Conservation (phyloP, 495 filamentous ascomycete species). For the Tuber umbilicatum region DNA sequence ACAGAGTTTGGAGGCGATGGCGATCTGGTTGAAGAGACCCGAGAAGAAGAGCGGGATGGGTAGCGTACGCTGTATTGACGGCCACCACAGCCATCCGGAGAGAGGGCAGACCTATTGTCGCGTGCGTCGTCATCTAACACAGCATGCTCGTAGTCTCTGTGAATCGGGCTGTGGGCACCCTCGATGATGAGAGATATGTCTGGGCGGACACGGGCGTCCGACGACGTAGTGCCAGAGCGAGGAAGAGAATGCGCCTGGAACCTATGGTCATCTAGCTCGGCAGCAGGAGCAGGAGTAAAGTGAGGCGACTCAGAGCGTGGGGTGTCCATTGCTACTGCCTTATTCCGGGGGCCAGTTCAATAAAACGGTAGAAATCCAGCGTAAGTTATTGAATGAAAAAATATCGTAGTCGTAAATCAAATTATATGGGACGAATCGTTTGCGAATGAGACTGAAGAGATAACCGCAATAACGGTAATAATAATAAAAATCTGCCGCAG, state of each 20-base stretch:
- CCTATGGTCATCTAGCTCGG: slow-evolving; percentile 89
- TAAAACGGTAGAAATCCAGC: neutral
- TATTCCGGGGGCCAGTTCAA: neutral
- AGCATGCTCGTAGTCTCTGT: slow-evolving; percentile 72
- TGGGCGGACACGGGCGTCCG: slow-evolving; percentile 42
- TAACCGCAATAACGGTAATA: neutral
- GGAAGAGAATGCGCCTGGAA: slow-evolving; percentile 62
- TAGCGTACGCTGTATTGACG: slow-evolving; percentile 34
- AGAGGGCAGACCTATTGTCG: slow-evolving; percentile 47
- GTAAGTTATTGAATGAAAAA: neutral
- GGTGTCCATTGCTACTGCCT: slow-evolving; percentile 48
- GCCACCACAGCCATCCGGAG: slow-evolving; percentile 44
- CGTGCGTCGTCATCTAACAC: slow-evolving; percentile 71
- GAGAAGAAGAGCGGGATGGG: slow-evolving; percentile 54
- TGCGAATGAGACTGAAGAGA: neutral
- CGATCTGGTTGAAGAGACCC: slow-evolving; percentile 47
- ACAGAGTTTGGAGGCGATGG: slow-evolving; percentile 92
- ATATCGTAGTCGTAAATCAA: neutral
- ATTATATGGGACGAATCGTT: neutral
- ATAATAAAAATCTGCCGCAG: neutral
- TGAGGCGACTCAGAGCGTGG: slow-evolving; percentile 52
- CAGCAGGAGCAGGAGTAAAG: slow-evolving; percentile 63
- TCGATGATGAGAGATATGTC: slow-evolving; percentile 45
- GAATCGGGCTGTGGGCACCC: slow-evolving; percentile 48
- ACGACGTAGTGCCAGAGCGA: slow-evolving; percentile 47